These are phyloP conservation scores for Annona cherimola DNA, from an alignment of 164 flowering plant genomes.

Conservation along the genomic window DNA sequence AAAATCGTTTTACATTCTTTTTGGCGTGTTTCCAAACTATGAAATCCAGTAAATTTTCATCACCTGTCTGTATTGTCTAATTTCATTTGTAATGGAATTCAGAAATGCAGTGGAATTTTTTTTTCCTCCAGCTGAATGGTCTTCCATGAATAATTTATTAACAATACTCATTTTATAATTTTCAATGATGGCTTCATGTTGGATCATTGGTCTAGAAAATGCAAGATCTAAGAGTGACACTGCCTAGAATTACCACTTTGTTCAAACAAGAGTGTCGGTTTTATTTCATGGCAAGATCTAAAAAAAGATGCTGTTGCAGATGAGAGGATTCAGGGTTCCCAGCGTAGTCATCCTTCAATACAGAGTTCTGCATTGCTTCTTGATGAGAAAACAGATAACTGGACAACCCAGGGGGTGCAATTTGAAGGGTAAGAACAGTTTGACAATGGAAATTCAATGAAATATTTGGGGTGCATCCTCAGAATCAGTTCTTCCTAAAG, in stretches of 20 bases:
- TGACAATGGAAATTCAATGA: constrained; percentile 1
- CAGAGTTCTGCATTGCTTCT: constrained; percentile 23
- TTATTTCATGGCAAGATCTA: constrained; percentile 25
- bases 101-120: neutral
- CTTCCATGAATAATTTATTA: neutral
- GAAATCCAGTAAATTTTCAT: constrained; percentile 1
- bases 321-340: constrained; percentile 47
- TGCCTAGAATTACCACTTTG: neutral
- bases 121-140: neutral
- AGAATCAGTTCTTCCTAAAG: no score
- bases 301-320: constrained; percentile 60
- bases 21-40: constrained; percentile 9
- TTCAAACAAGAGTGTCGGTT: constrained; percentile 3
- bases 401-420: constrained; percentile 20
- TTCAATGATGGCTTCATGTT: neutral
- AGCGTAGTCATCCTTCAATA: constrained; percentile 18
- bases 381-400: constrained; percentile 29
- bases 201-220: constrained; percentile 1
- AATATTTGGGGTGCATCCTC: neutral
- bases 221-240: neutral
- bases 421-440: constrained; percentile 56
- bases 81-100: constrained; percentile 8
- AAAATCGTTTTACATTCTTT: constrained; percentile 14
- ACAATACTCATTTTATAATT: neutral
- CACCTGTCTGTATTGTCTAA: neutral